A percentile compares a stretch with the other conserved stretches of the same genome.
Evolutionary conservation across 192 early-diverging fungal species (phyloP).

Genomic region (Entophlyctis luteolus): DNA sequence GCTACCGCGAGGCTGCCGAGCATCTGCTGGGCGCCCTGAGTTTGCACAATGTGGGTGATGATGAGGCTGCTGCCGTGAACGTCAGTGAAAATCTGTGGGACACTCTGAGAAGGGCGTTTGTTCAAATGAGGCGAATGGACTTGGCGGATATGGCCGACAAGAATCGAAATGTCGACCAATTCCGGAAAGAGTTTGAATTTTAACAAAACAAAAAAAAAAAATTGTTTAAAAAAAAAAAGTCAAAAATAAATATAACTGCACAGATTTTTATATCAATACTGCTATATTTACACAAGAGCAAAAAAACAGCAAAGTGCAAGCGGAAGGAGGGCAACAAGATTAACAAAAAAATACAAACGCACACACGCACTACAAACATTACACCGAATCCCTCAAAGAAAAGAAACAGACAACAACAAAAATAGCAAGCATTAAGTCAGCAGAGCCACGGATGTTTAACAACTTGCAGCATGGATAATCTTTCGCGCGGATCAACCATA

Average conservation of each 20-base stretch:
- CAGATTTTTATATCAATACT: too few relatives aligned
- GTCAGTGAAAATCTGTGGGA: conserved; percentile 36
- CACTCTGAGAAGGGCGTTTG: conserved; percentile 31
- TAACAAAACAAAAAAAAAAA: conserved; percentile 1
- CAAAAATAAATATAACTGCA: too few relatives aligned
- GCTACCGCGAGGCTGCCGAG: conserved; percentile 84
- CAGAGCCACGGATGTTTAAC: conserved; percentile 24
- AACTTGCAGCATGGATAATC: conserved; percentile 10
- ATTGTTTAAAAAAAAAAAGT: too few relatives aligned
- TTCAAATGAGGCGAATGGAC: conserved; percentile 37
- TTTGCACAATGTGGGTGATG: conserved; percentile 51
- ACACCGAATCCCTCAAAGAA: too few relatives aligned
- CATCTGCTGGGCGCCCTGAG: conserved; percentile 80
- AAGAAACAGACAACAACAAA: too few relatives aligned
- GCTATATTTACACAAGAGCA: too few relatives aligned
- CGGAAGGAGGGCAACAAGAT: too few relatives aligned
- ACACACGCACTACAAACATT: too few relatives aligned
- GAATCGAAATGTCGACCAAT: conserved; percentile 26
- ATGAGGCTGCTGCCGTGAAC: conserved; percentile 6
- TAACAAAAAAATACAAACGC: too few relatives aligned
- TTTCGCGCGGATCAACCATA: neutral
- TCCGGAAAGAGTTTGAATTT: conserved; percentile 44
- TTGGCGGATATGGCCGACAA: conserved; percentile 31
- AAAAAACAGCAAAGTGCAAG: too few relatives aligned
- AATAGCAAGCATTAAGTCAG: too few relatives aligned